phyloP scores from a whole-genome alignment of 305 asterid genomes.

The Caryopteris hybrid region DNA sequence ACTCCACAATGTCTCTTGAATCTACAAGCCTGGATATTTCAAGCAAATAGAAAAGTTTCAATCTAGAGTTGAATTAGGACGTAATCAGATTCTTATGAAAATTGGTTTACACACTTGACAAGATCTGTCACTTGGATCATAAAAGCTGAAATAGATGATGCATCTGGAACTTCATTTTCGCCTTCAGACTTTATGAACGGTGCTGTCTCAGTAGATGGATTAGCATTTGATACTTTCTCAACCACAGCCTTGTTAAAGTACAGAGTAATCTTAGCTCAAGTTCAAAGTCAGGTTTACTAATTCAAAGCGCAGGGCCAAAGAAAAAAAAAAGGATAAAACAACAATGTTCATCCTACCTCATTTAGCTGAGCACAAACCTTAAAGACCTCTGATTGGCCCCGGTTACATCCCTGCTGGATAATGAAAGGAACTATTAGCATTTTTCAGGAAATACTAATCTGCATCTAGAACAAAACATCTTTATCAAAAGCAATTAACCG shows the following conservation, averaged over 20 bases:
- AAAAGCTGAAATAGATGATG: constrained; percentile 32
- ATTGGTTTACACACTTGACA: constrained; percentile 33
- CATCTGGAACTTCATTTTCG: constrained; percentile 32
- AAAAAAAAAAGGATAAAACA: background rate
- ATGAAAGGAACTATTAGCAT: constrained; percentile 9
- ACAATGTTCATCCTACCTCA: constrained; percentile 23
- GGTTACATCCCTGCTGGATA: constrained; percentile 22
- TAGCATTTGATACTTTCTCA: constrained; percentile 26
- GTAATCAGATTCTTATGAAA: constrained; percentile 6
- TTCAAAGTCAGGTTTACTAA: background rate
- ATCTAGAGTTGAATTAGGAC: background rate
- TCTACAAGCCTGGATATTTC: constrained; percentile 41
- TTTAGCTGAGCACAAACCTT: constrained; percentile 31
- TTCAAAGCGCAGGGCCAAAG: background rate
- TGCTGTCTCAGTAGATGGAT: constrained; percentile 10
- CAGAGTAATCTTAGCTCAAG: constrained; percentile 3
- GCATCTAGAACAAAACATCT: background rate
- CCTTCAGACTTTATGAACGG: constrained; percentile 19
- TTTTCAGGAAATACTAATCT: background rate
- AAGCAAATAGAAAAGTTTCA: constrained; percentile 1
- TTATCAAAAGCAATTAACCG: background rate
- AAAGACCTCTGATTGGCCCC: constrained; percentile 28
- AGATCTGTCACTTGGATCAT: constrained; percentile 39
- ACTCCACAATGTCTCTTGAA: constrained; percentile 47
- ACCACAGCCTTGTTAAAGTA: constrained; percentile 28